These are phyloP conservation scores for Erythrophleum ivorense DNA, from an alignment of 331 rosid genomes.

Conservation along the genomic window DNA sequence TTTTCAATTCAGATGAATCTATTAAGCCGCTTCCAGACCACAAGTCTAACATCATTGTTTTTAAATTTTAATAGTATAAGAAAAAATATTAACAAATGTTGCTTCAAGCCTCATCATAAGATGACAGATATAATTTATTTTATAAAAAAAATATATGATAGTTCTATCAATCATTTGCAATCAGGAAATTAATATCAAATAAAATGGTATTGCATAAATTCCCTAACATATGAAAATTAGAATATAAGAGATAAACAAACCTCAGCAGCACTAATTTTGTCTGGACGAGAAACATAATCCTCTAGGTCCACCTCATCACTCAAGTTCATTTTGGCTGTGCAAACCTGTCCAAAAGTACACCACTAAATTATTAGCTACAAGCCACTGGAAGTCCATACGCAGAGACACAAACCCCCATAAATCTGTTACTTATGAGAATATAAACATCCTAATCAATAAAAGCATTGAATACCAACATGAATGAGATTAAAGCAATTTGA, in stretches of 20 bases:
- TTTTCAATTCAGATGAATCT: constrained; percentile 19
- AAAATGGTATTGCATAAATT: background rate
- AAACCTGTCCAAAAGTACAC: constrained; percentile 63
- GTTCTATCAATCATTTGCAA: background rate
- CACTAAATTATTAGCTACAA: constrained; percentile 27
- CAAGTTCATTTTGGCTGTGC: constrained; percentile 98
- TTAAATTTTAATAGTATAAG: background rate
- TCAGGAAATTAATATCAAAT: background rate
- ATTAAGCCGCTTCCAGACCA: constrained; percentile 4
- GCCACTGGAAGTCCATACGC: constrained; percentile 11
- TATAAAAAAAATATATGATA: background rate
- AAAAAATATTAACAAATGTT: background rate
- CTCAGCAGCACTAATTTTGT: constrained; percentile 99
- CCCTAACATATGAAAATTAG: constrained; percentile 18
- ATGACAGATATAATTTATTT: background rate
- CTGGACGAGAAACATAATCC: constrained; percentile 99
- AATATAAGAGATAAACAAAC: constrained; percentile 53
- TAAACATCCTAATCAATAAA: background rate
- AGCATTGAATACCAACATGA: background rate
- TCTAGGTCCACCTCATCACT: constrained; percentile 98
- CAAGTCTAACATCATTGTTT: background rate
- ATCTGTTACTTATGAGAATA: background rate
- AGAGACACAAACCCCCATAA: constrained; percentile 6
- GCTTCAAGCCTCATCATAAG: constrained; percentile 15
- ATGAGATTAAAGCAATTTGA: constrained; percentile 10